Base-by-base conservation (phyloP, 208 protist genomes). In the Trypanosomatidae sp. region DNA sequence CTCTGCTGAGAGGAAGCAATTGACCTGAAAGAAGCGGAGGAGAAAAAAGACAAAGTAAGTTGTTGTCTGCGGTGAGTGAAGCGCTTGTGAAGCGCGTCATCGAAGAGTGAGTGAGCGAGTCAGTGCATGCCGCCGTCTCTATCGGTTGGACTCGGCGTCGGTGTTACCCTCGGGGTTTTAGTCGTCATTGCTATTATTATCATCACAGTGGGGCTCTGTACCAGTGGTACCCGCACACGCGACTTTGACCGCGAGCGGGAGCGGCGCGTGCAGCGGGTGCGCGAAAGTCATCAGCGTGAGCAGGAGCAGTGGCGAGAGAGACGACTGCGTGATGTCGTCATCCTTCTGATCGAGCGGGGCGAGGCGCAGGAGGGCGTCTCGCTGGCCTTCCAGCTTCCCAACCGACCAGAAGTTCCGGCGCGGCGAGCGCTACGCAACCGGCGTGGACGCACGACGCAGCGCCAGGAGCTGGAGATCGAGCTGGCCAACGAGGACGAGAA, bases 241-340 rank as follows among this genome's bases (percentile, higher is more conserved):
- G 49, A 60, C 17, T 69, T 58, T 25, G 1, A 36, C 52, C 75
- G 53, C 52, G 69, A 80, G 36, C 33, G 53, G 12, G 62, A 79
- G 71, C 76, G 62, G 33, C 83, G 79, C 30, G 69, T 77, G 59
- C 36, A 71, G 59, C 64, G 13, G 43, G 65, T 62, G 70, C 76
- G 67, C 3, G 52, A 72, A 44, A 64, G 65, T 58, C 70, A 80
- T 15, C 62, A 65, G 22, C 47, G 28, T 25, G 84, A 89, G 66
- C 84, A 89, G 67, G 50, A 69, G 41, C 68, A 77, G 62, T 86
- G 84, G 82, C 81, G 81, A 10, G 64, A 83, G 53, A 59, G 75
- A 15, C 84, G 84, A n/a, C 75, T 86, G 25, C 81, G 76, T 12
- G 74, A 89, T 56, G 84, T 86, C 66, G 79, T 86, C 9, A 55